Evolutionary conservation across 23 red algal genomes (phyloP).

Genomic region (Gracilaria domingensis): DNA sequence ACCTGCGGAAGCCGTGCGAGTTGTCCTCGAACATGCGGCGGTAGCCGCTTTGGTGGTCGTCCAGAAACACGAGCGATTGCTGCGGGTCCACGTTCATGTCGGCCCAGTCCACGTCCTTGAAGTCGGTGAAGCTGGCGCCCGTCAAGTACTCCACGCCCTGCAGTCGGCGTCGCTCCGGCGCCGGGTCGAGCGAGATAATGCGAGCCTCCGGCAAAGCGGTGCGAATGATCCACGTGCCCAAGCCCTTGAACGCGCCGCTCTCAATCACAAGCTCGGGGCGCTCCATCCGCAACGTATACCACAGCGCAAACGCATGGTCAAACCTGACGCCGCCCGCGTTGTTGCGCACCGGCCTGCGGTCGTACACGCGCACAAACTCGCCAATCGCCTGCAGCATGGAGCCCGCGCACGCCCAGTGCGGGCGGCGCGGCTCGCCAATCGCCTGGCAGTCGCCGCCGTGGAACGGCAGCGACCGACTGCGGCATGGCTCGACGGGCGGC

Average conservation of each 20-base stretch:
- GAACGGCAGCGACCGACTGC: not conserved
- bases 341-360: constrained; percentile 4
- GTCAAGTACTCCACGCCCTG: constrained; percentile 25
- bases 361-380: constrained; percentile 19
- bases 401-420: constrained; percentile 10
- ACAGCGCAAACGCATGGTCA: constrained; percentile 52
- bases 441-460: constrained; percentile 49
- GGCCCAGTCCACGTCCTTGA: not conserved
- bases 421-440: constrained; percentile 14
- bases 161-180: not conserved
- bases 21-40: constrained; percentile 31
- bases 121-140: not conserved
- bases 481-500: not conserved
- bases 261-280: constrained; percentile 13
- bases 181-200: constrained; percentile 40
- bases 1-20: not conserved
- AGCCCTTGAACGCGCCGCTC: constrained; percentile 47
- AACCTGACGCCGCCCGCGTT: constrained; percentile 40
- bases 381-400: not conserved
- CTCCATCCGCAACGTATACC: constrained; percentile 39
- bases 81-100: not conserved
- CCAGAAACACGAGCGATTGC: constrained; percentile 33
- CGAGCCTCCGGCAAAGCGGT: not conserved
- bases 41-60: constrained; percentile 27
- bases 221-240: constrained; percentile 31